Evolutionary conservation across 208 protist genomes (phyloP).

Genomic region (Angomonas desouzai): DNA sequence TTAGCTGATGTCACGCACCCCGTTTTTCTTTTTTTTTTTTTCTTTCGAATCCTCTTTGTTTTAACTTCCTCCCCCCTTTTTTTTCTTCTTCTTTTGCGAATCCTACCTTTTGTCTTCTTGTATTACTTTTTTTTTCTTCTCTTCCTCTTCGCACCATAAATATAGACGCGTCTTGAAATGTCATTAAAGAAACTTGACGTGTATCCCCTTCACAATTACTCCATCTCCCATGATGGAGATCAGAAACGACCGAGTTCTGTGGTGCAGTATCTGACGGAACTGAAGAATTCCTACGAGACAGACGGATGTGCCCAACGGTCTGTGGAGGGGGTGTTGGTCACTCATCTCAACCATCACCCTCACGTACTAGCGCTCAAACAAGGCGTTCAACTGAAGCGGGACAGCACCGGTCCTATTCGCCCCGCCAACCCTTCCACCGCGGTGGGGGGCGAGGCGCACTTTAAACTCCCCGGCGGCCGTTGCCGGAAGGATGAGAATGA

Average conservation of each 20-base stretch:
- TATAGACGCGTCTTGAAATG: too few species aligned
- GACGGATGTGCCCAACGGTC: slow-evolving; percentile 79
- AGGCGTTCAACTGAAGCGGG: slow-evolving; percentile 9
- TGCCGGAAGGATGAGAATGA: slow-evolving; percentile 67
- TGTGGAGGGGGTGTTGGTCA: slow-evolving; percentile 89
- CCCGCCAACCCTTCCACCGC: slow-evolving; percentile 7
- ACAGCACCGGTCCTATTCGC: neutral
- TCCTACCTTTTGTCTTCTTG: slow-evolving; percentile 7
- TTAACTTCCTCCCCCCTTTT: slow-evolving; percentile 6
- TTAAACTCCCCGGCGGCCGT: slow-evolving; percentile 76
- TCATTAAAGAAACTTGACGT: slow-evolving; percentile 81
- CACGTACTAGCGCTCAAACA: slow-evolving; percentile 88
- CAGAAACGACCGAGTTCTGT: slow-evolving; percentile 43
- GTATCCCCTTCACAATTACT: slow-evolving; percentile 74
- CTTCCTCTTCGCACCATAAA: slow-evolving; percentile 2
- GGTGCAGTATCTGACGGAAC: slow-evolving; percentile 73
- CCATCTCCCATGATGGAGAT: slow-evolving; percentile 12
- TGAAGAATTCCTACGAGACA: slow-evolving; percentile 77
- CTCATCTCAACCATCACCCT: slow-evolving; percentile 91
- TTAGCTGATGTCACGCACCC: neutral
- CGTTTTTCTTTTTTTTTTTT: neutral
- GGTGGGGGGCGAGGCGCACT: slow-evolving; percentile 22
- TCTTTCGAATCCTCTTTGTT: slow-evolving; percentile 13
- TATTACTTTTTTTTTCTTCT: neutral
- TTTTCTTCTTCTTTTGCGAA: slow-evolving; percentile 10